Evolutionary conservation across 805 yeast species (phyloP).

Genomic region (Lachancea nothofagi): DNA sequence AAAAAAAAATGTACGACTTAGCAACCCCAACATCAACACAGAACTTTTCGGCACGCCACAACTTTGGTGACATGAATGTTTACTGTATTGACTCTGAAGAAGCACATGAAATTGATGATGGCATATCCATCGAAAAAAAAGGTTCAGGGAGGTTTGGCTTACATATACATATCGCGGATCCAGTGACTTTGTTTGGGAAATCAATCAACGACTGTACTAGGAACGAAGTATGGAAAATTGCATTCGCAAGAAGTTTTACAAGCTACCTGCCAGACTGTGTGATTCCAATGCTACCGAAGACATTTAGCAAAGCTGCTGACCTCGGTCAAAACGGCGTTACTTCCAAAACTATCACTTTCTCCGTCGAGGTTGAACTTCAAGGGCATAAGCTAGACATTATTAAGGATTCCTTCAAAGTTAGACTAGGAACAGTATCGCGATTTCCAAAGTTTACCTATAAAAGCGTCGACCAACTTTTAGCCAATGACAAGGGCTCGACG

Average conservation of each 20-base stretch:
- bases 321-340: constrained; percentile 39
- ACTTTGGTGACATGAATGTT: constrained; percentile 45
- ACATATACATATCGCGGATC: constrained; percentile 82
- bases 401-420: constrained; percentile 31
- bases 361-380: constrained; percentile 31
- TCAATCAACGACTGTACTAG: constrained; percentile 23
- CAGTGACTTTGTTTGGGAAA: constrained; percentile 54
- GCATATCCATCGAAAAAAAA: constrained; percentile 53
- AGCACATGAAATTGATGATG: constrained; percentile 94
- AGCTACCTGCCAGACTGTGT: constrained; percentile 66
- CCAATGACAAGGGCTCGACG: not conserved
- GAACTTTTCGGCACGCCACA: constrained; percentile 32
- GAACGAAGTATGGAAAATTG: constrained; percentile 41
- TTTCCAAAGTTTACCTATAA: constrained; percentile 56
- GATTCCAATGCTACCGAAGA: constrained; percentile 63
- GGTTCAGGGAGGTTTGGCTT: constrained; percentile 37
- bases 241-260: constrained; percentile 57
- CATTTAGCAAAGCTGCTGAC: constrained; percentile 47
- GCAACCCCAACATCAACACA: constrained; percentile 6
- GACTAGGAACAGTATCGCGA: constrained; percentile 40
- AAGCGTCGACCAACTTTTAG: constrained; percentile 50
- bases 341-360: constrained; percentile 47
- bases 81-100: constrained; percentile 77
- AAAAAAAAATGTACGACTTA: constrained; percentile 34
- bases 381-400: constrained; percentile 20